Conservation (phyloP, 345 rosid species). For the Boechera stricta region DNA sequence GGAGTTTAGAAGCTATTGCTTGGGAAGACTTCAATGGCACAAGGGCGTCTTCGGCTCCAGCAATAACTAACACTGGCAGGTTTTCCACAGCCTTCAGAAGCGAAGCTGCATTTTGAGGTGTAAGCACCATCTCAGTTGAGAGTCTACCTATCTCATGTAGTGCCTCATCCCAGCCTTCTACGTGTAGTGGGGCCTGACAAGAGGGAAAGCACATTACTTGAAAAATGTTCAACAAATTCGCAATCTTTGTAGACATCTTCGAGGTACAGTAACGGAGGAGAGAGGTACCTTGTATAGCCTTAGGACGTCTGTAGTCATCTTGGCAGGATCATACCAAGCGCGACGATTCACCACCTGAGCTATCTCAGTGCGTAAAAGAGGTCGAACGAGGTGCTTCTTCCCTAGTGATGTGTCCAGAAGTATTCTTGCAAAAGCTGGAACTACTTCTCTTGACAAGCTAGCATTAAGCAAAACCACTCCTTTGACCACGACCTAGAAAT, state of each 20-base stretch:
- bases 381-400: constrained; percentile 87
- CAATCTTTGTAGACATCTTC: not conserved
- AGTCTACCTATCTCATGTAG: constrained; percentile 81
- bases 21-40: constrained; percentile 77
- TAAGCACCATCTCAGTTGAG: constrained; percentile 72
- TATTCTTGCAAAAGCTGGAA: constrained; percentile 88
- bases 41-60: constrained; percentile 83
- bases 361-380: constrained; percentile 78
- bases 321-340: constrained; percentile 84
- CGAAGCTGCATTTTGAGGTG: constrained; percentile 55
- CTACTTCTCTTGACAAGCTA: constrained; percentile 82
- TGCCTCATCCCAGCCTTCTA: constrained; percentile 94
- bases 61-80: constrained; percentile 69
- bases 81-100: constrained; percentile 66
- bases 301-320: constrained; percentile 75
- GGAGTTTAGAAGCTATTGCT: constrained; percentile 74
- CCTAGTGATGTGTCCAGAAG: constrained; percentile 82
- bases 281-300: constrained; percentile 72
- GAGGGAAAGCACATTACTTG: constrained; percentile 15
- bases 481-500: constrained; percentile 55
- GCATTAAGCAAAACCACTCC: constrained; percentile 75
- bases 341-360: constrained; percentile 85
- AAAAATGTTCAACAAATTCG: not conserved
- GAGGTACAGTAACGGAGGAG: not conserved
- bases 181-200: constrained; percentile 67